Evolutionary conservation across 2,329 filamentous ascomycete species (phyloP), one percentile per base, ranked within the genome.

Genomic region (Endothia cerciana): DNA sequence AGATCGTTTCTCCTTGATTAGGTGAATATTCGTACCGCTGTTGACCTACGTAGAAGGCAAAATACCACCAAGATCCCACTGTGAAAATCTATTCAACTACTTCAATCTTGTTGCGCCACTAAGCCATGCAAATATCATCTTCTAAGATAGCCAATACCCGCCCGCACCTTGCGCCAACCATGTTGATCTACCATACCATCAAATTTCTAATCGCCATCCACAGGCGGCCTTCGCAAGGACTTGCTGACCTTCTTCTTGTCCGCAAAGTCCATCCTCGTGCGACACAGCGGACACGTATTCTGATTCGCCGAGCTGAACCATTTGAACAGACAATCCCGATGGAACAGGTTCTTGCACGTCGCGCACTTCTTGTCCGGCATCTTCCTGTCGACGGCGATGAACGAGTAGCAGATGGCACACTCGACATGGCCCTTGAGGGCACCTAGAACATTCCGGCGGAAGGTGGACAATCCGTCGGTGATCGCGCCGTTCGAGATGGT

Each of bases 301-400:
- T 92, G 90, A 77, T 92, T 96, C 76, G 93, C 97, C 72, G 86
- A 94, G 83, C 92, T 91, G 82, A 99, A 98, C 95, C 95, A 99
- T 79, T 94, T 94, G 81, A 93, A 97, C 78, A 99, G 79, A 79
- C 95, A 99, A 2, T 87, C 87, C 0, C 90, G 86, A 78, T 99
- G 95, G 82, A 98, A 99, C 62, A 91, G 81, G 78, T 99, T 94
- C 82, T 93, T 94, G 84, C 95, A 99, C 1, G 94, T 98, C 57
- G 86, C 83, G 77, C 95, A 99, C 63, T 87, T 85, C 83, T 98
- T 98, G 76, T 95, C 94, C 0, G 95, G 95, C 76, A 97, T 87
- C 77, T 91, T 91, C 82, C 92, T 92, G 76, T 97, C 94, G 8
- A 87, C 88, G 22, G 92, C 92, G 69, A 99, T 92, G 74, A 99